Base-by-base conservation (phyloP, 2,329 filamentous ascomycete species). In the Colletotrichum tofieldiae region DNA sequence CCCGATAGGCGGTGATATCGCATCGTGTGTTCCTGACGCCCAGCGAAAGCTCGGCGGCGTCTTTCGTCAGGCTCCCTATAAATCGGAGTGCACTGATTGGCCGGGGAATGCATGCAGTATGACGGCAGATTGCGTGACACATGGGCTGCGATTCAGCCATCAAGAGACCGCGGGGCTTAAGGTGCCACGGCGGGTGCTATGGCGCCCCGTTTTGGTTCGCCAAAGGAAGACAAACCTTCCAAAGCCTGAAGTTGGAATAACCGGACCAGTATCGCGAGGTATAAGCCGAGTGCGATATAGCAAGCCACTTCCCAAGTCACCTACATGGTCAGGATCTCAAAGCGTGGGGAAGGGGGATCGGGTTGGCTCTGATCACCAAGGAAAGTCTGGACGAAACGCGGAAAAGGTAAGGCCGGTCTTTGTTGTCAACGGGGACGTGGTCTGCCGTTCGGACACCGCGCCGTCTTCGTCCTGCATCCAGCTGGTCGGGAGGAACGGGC, bases 301-400 rank as follows among this genome's bases (percentile, higher is more conserved):
- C 47, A 37, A 23, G 39, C 32, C 51, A 20, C 39, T 41, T 43
- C 49, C 63, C 37, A 18, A 54, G 16, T 8, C 16, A 14, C 18
- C 11, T 32, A 20, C 29, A 6, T 3, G 6, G 29, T 32, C 4
- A 26, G 26, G 26, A 54, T n/a, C 8, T 20, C 29, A 16, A 32
- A 20, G 29, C 51, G 18, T n/a, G 18, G 18, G 26, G 29, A 35
- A 35, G 18, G 51, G 29, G 5, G 8, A 14, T 35, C 1, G 3
- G 20, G 35, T 3, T 58, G n/a, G 55, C 55, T 32, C 56, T 58
- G 52, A 55, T 51, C 52, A 32, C 45, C 18, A 12, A 16, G 60
- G 6, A 39, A 51, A 63, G 60, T 63, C 59, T 69, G 65, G 69
- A 72, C 69, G 69, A 72, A 72, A 72, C 69, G 65, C 69, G 69